Base-by-base conservation (phyloP, 768 basidiomycete genomes). In the Suillus tomentosus region DNA sequence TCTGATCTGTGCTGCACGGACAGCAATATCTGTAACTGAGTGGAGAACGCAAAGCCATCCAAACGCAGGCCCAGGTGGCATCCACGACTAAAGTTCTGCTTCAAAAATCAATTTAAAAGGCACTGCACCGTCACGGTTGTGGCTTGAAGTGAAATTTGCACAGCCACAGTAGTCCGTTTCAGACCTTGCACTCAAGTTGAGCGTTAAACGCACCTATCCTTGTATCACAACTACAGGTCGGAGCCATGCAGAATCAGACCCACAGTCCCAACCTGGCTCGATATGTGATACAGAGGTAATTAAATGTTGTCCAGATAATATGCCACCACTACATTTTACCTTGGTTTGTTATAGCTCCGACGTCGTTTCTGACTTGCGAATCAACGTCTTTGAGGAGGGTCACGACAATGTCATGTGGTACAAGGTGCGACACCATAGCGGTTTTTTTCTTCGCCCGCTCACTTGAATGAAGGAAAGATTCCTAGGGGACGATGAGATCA, bases 11-110 rank as follows among this genome's bases (percentile, higher is more conserved):
- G 86, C 86, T 40, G 87, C 89, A 80, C 87, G 84, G 13, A 82
- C 78, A 42, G 89, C 71, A 62, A 93, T 86, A 62, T 89, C 85
- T 61, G 81, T 78, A 22, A 84, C 76, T 15, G 88, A 84, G 64
- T 85, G 82, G 55, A 84, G 77, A 37, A 90, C 89, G 70, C 88
- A 89, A 62, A 90, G 73, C 85, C 87, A 89, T 79, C 88, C 89
- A 77, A 84, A 91, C 14, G 82, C 82, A 40, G 87, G 83, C 55
- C 88, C 82, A 58, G 89, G 87, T 68, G 89, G 87, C 89, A 91
- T 90, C 65, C 63, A 60, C 51, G 27, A 31, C 48, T 24, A 31
- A 27, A 27, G 24, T 31, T 34, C 19, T 22, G 22, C 8, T 19
- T 17, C 11, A 48, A 22, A 48, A 48, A 48, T 14, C 45, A 22